phyloP scores from a whole-genome alignment of 176 grass and related monocot genomes.

The Carex kokanica region DNA sequence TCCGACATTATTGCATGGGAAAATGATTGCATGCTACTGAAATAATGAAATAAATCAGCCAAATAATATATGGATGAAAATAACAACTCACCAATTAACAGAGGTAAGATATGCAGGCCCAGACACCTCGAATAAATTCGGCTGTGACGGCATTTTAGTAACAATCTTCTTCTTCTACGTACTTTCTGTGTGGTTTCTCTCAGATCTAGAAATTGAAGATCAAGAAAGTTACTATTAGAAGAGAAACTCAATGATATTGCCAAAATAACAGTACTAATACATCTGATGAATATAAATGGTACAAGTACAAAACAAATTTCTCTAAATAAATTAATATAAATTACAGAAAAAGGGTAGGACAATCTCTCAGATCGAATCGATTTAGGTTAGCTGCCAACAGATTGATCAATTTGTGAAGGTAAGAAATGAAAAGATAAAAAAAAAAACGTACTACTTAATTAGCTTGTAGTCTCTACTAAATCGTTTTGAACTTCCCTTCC shows the following conservation, averaged over 20 bases:
- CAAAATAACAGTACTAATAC: background rate
- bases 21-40: background rate
- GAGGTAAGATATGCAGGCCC: slow-evolving; percentile 47
- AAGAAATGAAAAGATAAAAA: background rate
- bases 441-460: background rate
- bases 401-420: slow-evolving; percentile 8
- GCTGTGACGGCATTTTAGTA: slow-evolving; percentile 38
- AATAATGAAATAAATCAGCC: background rate
- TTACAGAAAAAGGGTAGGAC: background rate
- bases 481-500: background rate
- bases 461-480: background rate
- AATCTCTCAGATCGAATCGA: background rate
- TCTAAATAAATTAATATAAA: background rate
- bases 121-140: slow-evolving; percentile 51
- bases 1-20: background rate
- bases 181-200: background rate
- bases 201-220: slow-evolving; percentile 5
- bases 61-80: background rate
- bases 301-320: background rate
- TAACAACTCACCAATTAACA: slow-evolving; percentile 48
- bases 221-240: background rate
- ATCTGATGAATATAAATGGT: background rate
- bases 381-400: background rate
- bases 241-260: background rate
- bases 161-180: background rate